Base-by-base conservation (phyloP, 2,329 filamentous ascomycete genomes). In the Talaromyces sp. region DNA sequence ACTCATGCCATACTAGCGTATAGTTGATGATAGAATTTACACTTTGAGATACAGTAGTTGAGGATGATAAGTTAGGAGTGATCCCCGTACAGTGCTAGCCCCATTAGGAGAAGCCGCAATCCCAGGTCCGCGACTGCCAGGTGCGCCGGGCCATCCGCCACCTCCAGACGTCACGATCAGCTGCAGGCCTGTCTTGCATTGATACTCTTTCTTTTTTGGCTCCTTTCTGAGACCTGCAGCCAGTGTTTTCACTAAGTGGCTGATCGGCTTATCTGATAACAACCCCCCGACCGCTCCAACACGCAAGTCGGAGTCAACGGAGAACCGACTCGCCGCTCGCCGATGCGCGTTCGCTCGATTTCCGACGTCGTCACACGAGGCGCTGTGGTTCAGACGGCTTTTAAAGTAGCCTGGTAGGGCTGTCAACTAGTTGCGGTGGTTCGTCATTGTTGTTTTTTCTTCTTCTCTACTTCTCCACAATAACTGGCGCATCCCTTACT, bases 241-340 rank as follows among this genome's bases (percentile, higher is more conserved):
- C 36, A n/a, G 36, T 2, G 11, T n/a, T 8, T 17, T 6, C n/a
- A 9, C 15, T n/a, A 8, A 8, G 36, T n/a, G 36, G 36, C 15
- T 39, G 17, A 17, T n/a, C 6, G 36, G 15, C 15, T n/a, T 39
- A 15, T 4, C 36, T n/a, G 36, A 39, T 39, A n/a, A n/a, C 15
- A 17, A 9, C 3, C 10, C n/a, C 5, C 42, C 61, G 22, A 58
- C 53, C 25, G 54, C 47, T 36, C 62, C 63, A 4, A 22, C 42
- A 19, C 44, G 44, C 44, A 47, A 19, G 53, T 55, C 58, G 58
- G 58, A 36, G 53, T 22, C 39, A 57, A 32, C 53, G 53, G 39
- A 25, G 30, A 22, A 42, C 59, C 59, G 59, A 60, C 19, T 27
- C 53, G 52, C 59, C 59, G 59, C 47, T 22, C 59, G 17, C 53